These are phyloP conservation scores for Aspergillus sergii DNA, from an alignment of 2,329 filamentous ascomycete species.

Conservation along the genomic window DNA sequence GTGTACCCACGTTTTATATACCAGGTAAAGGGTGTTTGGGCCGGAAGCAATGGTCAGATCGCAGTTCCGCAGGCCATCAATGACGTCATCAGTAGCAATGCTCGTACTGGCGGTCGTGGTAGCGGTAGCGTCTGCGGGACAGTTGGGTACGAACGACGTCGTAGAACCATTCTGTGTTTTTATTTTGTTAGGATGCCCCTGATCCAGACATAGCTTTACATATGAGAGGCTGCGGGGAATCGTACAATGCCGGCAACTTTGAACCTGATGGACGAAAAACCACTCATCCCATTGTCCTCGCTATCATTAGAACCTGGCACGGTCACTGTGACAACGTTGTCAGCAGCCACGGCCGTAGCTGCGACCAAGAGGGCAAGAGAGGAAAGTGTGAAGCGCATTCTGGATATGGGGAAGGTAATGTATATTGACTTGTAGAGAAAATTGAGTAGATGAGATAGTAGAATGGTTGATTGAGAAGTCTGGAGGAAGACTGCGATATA, in stretches of 20 bases:
- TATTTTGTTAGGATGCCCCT: not conserved
- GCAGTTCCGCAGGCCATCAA: not conserved
- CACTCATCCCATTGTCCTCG: not conserved
- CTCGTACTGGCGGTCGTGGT: not conserved
- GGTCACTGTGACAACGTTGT: not conserved
- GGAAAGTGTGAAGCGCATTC: not conserved
- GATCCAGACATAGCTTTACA: not conserved
- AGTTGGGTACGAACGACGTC: not conserved
- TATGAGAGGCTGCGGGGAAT: not conserved
- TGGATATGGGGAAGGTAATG: not conserved
- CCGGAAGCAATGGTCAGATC: not conserved
- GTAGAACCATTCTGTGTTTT: not conserved
- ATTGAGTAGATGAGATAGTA: too few species aligned
- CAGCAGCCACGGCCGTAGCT: not conserved
- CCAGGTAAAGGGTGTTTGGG: not conserved
- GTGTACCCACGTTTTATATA: not conserved
- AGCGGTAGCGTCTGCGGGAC: not conserved
- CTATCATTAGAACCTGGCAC: not conserved
- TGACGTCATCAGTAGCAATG: not conserved
- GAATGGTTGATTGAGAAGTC: not conserved
- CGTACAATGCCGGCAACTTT: not conserved
- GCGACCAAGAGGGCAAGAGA: not conserved
- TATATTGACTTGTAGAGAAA: not conserved
- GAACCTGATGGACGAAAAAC: accelerated
- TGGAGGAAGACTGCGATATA: not conserved